A percentile compares a stretch with the other conserved stretches of the same genome.
These are phyloP conservation scores for Leccinum truebloodii DNA, from an alignment of 768 basidiomycete genomes.

Conservation along the genomic window DNA sequence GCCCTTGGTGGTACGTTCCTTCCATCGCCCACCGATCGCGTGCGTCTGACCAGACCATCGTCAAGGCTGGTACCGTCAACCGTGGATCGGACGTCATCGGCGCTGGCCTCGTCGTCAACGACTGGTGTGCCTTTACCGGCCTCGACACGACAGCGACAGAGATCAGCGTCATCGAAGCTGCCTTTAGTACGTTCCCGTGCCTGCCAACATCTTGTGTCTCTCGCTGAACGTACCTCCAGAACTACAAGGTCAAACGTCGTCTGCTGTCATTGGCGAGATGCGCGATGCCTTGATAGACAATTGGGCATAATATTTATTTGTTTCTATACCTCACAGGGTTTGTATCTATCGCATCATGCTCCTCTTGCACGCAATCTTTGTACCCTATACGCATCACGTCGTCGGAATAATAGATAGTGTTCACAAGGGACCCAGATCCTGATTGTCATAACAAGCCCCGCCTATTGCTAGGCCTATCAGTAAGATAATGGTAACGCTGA, in stretches of 20 bases:
- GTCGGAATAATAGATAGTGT: constrained; percentile 17
- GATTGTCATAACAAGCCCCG: constrained; percentile 15
- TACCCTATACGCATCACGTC: constrained; percentile 19
- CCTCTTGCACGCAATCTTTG: constrained; percentile 21
- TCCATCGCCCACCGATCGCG: neutral
- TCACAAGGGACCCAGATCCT: constrained; percentile 1
- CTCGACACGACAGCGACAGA: constrained; percentile 99
- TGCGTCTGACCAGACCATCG: constrained; percentile 3
- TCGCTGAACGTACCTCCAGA: constrained; percentile 44
- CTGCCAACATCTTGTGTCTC: neutral
- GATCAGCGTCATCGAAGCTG: constrained; percentile 29
- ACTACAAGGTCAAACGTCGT: constrained; percentile 80
- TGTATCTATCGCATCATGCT: neutral
- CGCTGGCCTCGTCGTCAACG: constrained; percentile 96
- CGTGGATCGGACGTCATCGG: constrained; percentile 98
- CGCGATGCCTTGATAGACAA: constrained; percentile 88
- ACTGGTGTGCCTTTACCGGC: constrained; percentile 99
- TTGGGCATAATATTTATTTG: constrained; percentile 56
- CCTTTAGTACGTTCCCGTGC: constrained; percentile 35
- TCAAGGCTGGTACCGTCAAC: constrained; percentile 95
- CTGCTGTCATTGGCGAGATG: constrained; percentile 89
- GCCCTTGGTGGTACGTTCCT: constrained; percentile 80
- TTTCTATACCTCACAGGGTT: constrained; percentile 8
- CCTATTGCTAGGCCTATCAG: too few relatives aligned
- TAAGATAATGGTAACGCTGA: too few relatives aligned